These are phyloP conservation scores for Byssochlamys sp. DNA, from an alignment of 2,329 filamentous ascomycete species.

Conservation along the genomic window DNA sequence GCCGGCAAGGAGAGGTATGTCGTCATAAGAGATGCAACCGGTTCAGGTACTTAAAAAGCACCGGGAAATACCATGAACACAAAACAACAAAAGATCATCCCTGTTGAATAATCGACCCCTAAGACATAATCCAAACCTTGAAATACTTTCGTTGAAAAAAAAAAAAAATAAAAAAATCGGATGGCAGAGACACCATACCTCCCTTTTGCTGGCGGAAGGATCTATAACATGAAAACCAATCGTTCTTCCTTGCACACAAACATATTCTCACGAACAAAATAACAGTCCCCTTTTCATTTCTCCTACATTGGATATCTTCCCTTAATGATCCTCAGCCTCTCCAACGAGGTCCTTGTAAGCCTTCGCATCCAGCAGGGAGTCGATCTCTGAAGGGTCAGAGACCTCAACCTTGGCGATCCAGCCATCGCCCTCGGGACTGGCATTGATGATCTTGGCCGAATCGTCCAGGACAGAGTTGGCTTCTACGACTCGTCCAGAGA, in stretches of 20 bases:
- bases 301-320: background rate
- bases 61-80: background rate
- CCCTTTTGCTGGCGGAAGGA: background rate
- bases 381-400: slow-evolving; percentile 58
- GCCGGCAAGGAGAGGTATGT: background rate
- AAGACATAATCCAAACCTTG: slow-evolving; percentile 8
- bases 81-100: slow-evolving; percentile 3
- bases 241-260: background rate
- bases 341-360: slow-evolving; percentile 67
- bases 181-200: background rate
- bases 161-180: background rate
- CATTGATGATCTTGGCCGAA: slow-evolving; percentile 78
- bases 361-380: slow-evolving; percentile 64
- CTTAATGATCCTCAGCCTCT: slow-evolving; percentile 29
- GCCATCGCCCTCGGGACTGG: slow-evolving; percentile 77
- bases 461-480: slow-evolving; percentile 69
- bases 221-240: background rate
- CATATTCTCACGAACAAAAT: background rate
- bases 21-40: background rate
- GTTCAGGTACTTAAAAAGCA: background rate
- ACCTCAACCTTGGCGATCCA: slow-evolving; percentile 90
- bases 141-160: slow-evolving; percentile 16
- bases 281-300: background rate
- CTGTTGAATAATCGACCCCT: slow-evolving; percentile 14
- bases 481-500: slow-evolving; percentile 65